phyloP scores from a whole-genome alignment of 352 stramenopile species.

The Globisporangium yorkense region DNA sequence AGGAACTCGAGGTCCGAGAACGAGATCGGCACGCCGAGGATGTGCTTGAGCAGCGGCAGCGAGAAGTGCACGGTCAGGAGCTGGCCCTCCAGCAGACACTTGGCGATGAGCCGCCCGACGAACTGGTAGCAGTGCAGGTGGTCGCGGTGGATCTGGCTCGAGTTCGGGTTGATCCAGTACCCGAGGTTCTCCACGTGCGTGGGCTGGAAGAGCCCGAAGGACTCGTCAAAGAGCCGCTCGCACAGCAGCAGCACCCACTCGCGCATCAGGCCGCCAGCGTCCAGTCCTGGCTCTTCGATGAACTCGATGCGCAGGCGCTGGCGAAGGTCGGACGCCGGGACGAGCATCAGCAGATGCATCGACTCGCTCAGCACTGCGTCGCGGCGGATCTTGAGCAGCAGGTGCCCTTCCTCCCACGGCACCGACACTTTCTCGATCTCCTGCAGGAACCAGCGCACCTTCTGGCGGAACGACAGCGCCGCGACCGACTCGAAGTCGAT shows the following conservation, averaged over 20 bases:
- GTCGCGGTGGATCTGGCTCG: conserved; percentile 53
- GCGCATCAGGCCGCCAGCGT: conserved; percentile 67
- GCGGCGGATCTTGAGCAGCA: conserved; percentile 74
- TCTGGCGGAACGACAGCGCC: conserved; percentile 60
- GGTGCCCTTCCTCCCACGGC: conserved; percentile 72
- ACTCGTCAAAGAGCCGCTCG: conserved; percentile 75
- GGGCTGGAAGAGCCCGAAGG: conserved; percentile 62
- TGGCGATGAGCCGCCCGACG: conserved; percentile 67
- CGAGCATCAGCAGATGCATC: conserved; percentile 79
- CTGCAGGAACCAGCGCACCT: conserved; percentile 75
- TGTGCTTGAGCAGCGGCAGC: conserved; percentile 77
- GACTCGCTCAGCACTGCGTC: conserved; percentile 72
- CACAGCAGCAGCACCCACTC: conserved; percentile 79
- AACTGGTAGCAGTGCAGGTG: conserved; percentile 76
- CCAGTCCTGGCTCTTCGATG: conserved; percentile 70
- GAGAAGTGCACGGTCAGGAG: conserved; percentile 72
- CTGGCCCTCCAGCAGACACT: conserved; percentile 73
- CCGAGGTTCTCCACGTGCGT: conserved; percentile 71
- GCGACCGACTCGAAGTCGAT: conserved; percentile 79
- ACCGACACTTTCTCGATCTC: conserved; percentile 72
- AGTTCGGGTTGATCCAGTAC: conserved; percentile 84
- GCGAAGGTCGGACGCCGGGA: conserved; percentile 58
- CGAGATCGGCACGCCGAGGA: conserved; percentile 78
- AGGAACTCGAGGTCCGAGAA: conserved; percentile 84
- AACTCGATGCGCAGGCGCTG: conserved; percentile 81